Conservation (phyloP, 148 eudicot genomes). For the Camellia lanceoleosa region DNA sequence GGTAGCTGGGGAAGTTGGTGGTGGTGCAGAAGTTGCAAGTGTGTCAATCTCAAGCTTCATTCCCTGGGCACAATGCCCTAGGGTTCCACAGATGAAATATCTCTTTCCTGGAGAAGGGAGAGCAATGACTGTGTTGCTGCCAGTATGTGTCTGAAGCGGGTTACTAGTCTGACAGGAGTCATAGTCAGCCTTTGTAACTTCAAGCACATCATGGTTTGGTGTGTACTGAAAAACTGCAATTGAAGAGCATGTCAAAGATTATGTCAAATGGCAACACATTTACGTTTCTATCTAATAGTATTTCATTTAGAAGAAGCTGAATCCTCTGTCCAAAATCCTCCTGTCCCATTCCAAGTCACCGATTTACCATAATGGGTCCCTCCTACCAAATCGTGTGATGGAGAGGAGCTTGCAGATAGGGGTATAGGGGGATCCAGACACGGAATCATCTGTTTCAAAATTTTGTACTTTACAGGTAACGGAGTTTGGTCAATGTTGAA, state of each 20-base stretch:
- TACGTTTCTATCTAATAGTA: too few species aligned
- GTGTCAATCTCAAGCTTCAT: conserved; percentile 59
- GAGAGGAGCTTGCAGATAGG: too few species aligned
- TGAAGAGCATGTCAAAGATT: neutral
- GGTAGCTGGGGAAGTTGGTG: conserved; percentile 18
- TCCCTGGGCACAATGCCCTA: conserved; percentile 55
- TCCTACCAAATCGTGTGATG: too few species aligned
- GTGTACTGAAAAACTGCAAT: conserved; percentile 56
- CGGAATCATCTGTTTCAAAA: too few species aligned
- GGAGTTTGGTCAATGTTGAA: too few species aligned
- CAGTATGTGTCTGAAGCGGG: conserved; percentile 30
- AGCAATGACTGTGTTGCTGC: conserved; percentile 39
- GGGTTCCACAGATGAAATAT: conserved; percentile 66
- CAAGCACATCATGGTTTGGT: conserved; percentile 47
- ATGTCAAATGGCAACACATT: neutral
- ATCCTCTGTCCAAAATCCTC: too few species aligned
- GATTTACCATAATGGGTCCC: too few species aligned
- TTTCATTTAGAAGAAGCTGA: too few species aligned
- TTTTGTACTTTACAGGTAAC: too few species aligned
- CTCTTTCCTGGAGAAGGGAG: conserved; percentile 48
- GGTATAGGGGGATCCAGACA: too few species aligned
- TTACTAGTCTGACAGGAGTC: conserved; percentile 48
- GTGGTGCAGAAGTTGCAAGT: conserved; percentile 30
- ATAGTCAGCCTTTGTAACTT: conserved; percentile 51
- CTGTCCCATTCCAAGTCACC: too few species aligned